Base-by-base conservation (phyloP, 1,284 basidiomycete genomes). In the Ustilago loliicola region DNA sequence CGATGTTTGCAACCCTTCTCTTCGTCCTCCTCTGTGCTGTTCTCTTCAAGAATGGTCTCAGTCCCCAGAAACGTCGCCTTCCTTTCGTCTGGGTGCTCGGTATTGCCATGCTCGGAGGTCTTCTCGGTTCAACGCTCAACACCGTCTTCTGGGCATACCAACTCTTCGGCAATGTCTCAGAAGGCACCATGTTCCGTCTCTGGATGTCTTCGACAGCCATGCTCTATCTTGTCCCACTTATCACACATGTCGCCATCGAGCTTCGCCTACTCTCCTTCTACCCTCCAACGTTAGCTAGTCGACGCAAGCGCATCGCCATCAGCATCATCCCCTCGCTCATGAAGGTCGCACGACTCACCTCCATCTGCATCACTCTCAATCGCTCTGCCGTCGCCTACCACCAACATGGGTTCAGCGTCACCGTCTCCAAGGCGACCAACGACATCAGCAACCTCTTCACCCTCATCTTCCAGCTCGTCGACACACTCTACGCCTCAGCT, bases 111-210 rank as follows among this genome's bases (percentile, higher is more conserved):
- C 58, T 79, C 17, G 69, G 72, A 10, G 79, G 77, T 23, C 56
- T 80, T 8, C 61, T 80, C 23, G 79, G 77, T 45, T 75, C 72
- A 23, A 76, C 68, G 7, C 66, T 80, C 58, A 78, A 78, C 59
- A 80, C 77, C 30, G 79, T 76, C 66, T 79, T 72, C 34, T 79
- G 77, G 77, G 77, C 77, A 10, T 75, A 69, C 19, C 73, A 72
- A 48, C 71, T 80, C 27, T 76, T 80, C 40, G 73, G 74, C 64
- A 71, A 61, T 21, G 61, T 62, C 13, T 66, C 62, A 15, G 45
- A 65, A 51, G 51, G 45, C 30, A 53, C 61, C 66, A 77, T 74
- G 71, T 74, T 73, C 58, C 70, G 68, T 9, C 72, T 79, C 15
- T 79, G 72, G 77, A 34, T 72, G 40, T 65, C 77, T 15, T 77